These are phyloP conservation scores for Poa annua DNA, from an alignment of 176 grass and related monocot genomes.

Conservation along the genomic window DNA sequence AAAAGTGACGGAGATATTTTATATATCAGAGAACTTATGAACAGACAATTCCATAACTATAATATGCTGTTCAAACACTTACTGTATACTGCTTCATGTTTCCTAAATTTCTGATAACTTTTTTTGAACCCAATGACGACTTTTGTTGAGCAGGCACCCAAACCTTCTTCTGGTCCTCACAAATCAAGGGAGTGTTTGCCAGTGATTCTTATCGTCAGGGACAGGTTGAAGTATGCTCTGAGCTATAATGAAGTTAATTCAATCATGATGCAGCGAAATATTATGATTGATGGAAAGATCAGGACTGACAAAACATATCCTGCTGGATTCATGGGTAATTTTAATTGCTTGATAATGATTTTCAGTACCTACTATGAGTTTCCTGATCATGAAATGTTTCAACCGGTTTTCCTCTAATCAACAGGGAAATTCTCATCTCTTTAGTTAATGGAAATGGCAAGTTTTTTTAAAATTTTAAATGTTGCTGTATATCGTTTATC, in stretches of 20 bases:
- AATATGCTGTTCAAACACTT: not conserved
- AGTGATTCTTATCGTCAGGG: not conserved
- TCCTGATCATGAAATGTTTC: not conserved
- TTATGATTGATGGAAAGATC: conserved; percentile 15
- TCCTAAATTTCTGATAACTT: not conserved
- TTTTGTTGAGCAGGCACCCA: conserved; percentile 6
- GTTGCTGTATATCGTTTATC: not conserved
- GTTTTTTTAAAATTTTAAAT: no score
- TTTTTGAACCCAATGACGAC: not conserved
- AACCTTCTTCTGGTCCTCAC: conserved; percentile 3
- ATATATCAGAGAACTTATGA: not conserved
- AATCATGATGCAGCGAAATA: conserved; percentile 7
- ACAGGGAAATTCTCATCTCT: no score
- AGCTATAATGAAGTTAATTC: conserved; percentile 4
- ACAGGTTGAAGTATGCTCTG: conserved; percentile 21
- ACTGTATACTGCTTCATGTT: not conserved
- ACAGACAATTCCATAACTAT: not conserved
- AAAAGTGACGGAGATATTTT: not conserved
- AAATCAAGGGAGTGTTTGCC: conserved; percentile 15
- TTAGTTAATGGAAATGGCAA: no score
- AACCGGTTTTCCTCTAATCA: no score
- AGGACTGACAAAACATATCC: conserved; percentile 27
- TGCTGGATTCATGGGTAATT: conserved; percentile 8
- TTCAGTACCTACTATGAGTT: not conserved
- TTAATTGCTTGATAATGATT: not conserved